Base-by-base conservation (phyloP, 73 alveolate species). In the Urostyla sp. region DNA sequence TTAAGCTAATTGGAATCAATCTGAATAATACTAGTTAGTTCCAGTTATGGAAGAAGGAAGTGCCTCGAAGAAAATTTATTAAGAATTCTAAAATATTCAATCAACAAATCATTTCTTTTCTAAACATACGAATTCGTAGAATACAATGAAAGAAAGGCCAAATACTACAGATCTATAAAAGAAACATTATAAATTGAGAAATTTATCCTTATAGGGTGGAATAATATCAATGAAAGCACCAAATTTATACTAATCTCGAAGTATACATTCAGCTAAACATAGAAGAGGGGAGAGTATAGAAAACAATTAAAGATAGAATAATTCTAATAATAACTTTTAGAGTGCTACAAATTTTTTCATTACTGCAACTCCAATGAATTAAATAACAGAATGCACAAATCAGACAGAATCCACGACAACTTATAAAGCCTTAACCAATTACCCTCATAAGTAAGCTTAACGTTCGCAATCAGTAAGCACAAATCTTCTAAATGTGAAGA, bases 311-410 rank as follows among this genome's bases (percentile, higher is more conserved):
- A 20, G 4, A 1, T 2, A 15, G 31, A 37, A 13, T 37, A 2
- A 24, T n/a, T 35, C 40, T 63, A 24, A 40, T 21, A 38, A 63
- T 34, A 28, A 37, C n/a, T n/a, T n/a, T 13, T 1, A 18, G 4
- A 63, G 75, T 34, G 75, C 56, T 16, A 27, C 20, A 24, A 63
- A 36, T 38, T 63, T 63, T 50, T 63, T 63, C 31, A 63, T 63
- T 1, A 63, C 79, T 15, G 79, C 79, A 21, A 63, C 79, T n/a
- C 79, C 79, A n/a, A n/a, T n/a, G n/a, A n/a, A n/a, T n/a, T n/a
- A n/a, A n/a, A n/a, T n/a, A n/a, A n/a, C n/a, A n/a, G n/a, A n/a
- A n/a, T n/a, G n/a, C n/a, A n/a, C n/a, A n/a, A n/a, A n/a, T n/a
- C n/a, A n/a, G n/a, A n/a, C n/a, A n/a, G n/a, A n/a, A n/a, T n/a